phyloP scores from a whole-genome alignment of 2,329 filamentous ascomycete species.

The Aureobasidium melanogenum region DNA sequence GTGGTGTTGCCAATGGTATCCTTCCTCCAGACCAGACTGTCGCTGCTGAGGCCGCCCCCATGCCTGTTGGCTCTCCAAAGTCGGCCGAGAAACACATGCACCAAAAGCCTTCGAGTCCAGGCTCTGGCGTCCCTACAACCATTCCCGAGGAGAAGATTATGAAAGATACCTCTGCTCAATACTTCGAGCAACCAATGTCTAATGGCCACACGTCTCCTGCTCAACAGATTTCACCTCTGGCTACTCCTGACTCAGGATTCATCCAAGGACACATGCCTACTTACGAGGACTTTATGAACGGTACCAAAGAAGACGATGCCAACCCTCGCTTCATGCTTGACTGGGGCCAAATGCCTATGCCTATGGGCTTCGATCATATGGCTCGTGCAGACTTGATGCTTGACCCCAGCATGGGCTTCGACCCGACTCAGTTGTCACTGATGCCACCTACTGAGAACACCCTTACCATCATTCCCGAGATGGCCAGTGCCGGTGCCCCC shows the following conservation, averaged over 20 bases:
- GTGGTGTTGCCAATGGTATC: conserved; percentile 15
- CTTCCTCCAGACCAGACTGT: conserved; percentile 16
- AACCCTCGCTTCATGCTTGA: conserved; percentile 42
- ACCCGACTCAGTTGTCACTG: conserved; percentile 31
- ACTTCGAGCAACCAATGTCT: conserved; percentile 32
- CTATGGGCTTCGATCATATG: conserved; percentile 35
- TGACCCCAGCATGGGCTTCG: conserved; percentile 37
- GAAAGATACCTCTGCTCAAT: conserved; percentile 29
- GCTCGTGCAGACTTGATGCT: conserved; percentile 36
- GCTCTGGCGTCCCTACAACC: conserved; percentile 16
- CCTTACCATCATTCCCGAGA: conserved; percentile 38
- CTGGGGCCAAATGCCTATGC: conserved; percentile 39
- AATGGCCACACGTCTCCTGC: conserved; percentile 22
- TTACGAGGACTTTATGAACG: conserved; percentile 36
- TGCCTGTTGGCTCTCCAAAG: conserved; percentile 16
- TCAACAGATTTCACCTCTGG: conserved; percentile 27
- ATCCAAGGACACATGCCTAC: conserved; percentile 36
- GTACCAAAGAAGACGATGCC: conserved; percentile 31
- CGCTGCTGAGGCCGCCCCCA: conserved; percentile 15
- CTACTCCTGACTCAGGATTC: conserved; percentile 31
- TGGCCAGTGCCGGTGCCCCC: conserved; percentile 29
- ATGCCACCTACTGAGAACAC: conserved; percentile 30
- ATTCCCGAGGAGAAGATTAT: conserved; percentile 24
- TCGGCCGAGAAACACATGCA: conserved; percentile 17
- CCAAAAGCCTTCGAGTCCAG: conserved; percentile 26